phyloP scores from a whole-genome alignment of 345 rosid genomes.

The Eucalyptus rudis region DNA sequence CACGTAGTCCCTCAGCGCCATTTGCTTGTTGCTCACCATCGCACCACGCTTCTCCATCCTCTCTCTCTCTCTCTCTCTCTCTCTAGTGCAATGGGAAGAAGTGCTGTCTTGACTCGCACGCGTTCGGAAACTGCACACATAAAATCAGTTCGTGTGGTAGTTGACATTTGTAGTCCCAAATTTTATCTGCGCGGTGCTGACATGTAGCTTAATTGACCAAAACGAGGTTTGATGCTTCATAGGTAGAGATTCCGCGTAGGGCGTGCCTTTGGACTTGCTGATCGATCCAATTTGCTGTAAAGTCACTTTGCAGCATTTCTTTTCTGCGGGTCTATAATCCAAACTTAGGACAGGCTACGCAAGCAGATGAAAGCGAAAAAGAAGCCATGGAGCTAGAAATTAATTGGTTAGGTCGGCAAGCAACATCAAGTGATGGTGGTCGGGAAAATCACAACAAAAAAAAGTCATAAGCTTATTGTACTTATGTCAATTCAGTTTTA shows the following conservation, averaged over 20 bases:
- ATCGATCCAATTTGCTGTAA: neutral
- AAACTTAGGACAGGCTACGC: neutral
- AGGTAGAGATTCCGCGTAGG: neutral
- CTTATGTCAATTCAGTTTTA: neutral
- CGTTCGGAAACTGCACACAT: neutral
- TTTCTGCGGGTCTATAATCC: neutral
- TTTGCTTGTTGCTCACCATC: conserved; percentile 6
- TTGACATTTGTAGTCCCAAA: neutral
- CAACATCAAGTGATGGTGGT: neutral
- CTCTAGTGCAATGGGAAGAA: neutral
- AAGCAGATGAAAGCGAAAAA: neutral
- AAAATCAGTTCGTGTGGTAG: neutral
- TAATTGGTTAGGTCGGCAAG: neutral
- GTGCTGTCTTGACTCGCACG: neutral
- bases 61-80: neutral
- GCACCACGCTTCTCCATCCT: neutral
- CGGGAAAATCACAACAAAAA: neutral
- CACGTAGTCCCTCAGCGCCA: conserved; percentile 1
- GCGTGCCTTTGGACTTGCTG: neutral
- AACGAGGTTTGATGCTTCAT: neutral
- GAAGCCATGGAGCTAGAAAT: neutral
- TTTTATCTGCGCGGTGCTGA: neutral
- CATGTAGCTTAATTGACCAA: neutral
- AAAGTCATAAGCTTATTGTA: neutral
- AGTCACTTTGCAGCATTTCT: neutral